phyloP scores from a whole-genome alignment of 768 basidiomycete species.

The Dacryopinax spathularia region DNA sequence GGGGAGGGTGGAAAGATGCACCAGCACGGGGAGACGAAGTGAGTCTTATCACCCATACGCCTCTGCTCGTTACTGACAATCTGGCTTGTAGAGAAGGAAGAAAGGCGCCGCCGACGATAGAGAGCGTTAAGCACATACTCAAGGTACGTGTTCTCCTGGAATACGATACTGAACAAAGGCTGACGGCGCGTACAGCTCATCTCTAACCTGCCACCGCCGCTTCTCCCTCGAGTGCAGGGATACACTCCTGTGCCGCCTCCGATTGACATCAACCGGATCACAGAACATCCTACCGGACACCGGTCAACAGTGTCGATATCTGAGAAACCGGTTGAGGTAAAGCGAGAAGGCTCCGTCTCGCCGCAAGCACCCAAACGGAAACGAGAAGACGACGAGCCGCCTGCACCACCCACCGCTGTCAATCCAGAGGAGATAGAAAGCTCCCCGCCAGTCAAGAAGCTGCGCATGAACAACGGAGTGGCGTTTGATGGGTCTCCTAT shows the following conservation, averaged over 20 bases:
- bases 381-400: background rate
- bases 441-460: background rate
- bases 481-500: background rate
- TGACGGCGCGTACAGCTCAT: background rate
- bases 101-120: background rate
- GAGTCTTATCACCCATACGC: no score
- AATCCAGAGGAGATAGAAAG: background rate
- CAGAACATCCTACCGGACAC: background rate
- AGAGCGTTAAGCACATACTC: slow-evolving; percentile 2
- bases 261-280: background rate
- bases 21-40: no score
- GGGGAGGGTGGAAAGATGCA: no score
- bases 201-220: background rate
- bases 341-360: background rate
- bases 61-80: no score
- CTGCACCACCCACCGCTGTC: background rate
- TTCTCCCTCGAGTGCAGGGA: background rate
- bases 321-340: background rate
- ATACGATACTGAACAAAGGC: background rate
- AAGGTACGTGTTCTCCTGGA: background rate
- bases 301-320: background rate
- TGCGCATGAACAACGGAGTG: background rate
- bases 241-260: background rate
- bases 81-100: no score
- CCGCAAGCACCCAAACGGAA: background rate